Conservation (phyloP, 2,329 filamentous ascomycete species). For the Ophiostoma pallidulum region DNA sequence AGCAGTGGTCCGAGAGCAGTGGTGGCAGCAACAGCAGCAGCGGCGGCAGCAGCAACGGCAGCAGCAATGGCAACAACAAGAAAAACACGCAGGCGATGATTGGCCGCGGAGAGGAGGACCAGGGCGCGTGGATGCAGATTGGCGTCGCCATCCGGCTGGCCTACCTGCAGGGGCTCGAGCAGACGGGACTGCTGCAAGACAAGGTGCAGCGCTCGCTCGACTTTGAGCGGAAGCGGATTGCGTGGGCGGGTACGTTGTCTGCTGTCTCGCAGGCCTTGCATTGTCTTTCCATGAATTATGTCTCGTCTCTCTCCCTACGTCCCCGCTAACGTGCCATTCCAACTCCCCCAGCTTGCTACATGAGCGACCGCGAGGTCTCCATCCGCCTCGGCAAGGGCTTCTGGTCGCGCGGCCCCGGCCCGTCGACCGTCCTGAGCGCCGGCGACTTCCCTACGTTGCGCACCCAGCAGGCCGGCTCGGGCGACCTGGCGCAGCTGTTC, state of each 20-base stretch:
- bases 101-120: constrained; percentile 62
- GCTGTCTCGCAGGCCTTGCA: too few relatives aligned
- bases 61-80: background rate
- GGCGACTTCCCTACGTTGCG: constrained; percentile 60
- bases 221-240: constrained; percentile 54
- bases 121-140: constrained; percentile 69
- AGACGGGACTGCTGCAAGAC: constrained; percentile 54
- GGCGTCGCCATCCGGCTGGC: constrained; percentile 59
- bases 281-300: too few relatives aligned
- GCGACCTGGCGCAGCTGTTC: constrained; percentile 60
- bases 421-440: constrained; percentile 52
- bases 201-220: constrained; percentile 40
- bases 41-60: background rate
- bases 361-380: constrained; percentile 58
- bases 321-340: too few relatives aligned
- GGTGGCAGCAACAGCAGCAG: constrained; percentile 43
- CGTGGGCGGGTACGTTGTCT: too few relatives aligned
- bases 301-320: too few relatives aligned
- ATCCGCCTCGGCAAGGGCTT: constrained; percentile 64
- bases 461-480: constrained; percentile 46
- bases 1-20: constrained; percentile 57
- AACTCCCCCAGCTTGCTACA: constrained; percentile 59
- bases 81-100: constrained; percentile 27
- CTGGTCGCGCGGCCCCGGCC: constrained; percentile 63
- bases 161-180: constrained; percentile 61